Percentiles rank a stretch among this genome's conserved stretches.
Conservation (phyloP, 768 basidiomycete genomes). For the Tylopilus intermedius region DNA sequence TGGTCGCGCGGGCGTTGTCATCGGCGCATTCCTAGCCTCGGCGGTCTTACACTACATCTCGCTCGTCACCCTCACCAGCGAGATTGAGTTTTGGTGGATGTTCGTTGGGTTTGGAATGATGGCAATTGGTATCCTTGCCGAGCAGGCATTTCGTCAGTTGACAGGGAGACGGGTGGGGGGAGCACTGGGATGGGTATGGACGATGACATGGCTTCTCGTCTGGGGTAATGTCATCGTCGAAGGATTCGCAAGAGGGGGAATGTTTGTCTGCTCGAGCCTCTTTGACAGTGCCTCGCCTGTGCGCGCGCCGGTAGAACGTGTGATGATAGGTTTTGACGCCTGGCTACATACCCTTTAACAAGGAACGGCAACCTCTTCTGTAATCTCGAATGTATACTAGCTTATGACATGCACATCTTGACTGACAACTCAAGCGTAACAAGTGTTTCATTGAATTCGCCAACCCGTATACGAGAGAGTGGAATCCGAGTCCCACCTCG, state of each 20-base stretch:
- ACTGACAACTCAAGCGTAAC: no score
- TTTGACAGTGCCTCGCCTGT: background rate
- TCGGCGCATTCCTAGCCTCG: background rate
- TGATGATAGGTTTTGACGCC: background rate
- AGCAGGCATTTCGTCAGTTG: background rate
- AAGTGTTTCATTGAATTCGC: no score
- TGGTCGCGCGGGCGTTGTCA: background rate
- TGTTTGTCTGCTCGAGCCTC: background rate
- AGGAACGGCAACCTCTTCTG: background rate
- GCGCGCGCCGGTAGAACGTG: background rate
- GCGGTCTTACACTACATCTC: background rate
- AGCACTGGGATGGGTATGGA: background rate
- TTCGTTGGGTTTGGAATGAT: background rate
- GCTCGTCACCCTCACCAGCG: background rate
- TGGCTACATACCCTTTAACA: background rate
- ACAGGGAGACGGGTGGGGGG: background rate
- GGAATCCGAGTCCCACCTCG: no score
- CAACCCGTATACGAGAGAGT: no score
- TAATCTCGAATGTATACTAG: no score
- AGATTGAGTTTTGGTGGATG: background rate
- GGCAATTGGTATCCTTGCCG: background rate
- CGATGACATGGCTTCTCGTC: background rate
- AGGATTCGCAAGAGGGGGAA: background rate
- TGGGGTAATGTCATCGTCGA: background rate
- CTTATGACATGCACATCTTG: no score